Evolutionary conservation across 768 basidiomycete species (phyloP).

Genomic region (Chalciporus sphaerocephalus): DNA sequence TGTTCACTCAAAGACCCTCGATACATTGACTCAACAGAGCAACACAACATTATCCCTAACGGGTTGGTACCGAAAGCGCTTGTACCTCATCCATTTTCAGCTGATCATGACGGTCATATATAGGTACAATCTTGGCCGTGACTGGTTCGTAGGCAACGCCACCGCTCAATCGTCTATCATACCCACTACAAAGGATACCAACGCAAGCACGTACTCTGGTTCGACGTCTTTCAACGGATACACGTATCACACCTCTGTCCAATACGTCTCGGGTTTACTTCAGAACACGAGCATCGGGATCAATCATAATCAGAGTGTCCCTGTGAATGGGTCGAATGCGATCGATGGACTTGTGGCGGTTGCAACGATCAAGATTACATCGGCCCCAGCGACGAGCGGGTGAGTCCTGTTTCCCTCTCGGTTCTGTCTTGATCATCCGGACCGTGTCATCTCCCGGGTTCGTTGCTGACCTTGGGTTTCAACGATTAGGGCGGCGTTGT

Average conservation of each 20-base stretch:
- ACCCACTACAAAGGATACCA: slow-evolving; percentile 30
- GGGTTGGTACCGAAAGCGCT: slow-evolving; percentile 43
- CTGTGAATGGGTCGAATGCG: slow-evolving; percentile 48
- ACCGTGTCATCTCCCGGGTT: too few species aligned
- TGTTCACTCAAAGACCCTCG: background rate
- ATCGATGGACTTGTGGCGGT: slow-evolving; percentile 83
- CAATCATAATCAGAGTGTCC: slow-evolving; percentile 61
- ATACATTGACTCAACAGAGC: slow-evolving; percentile 29
- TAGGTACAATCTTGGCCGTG: slow-evolving; percentile 77
- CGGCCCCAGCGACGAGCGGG: slow-evolving; percentile 28
- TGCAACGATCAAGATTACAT: slow-evolving; percentile 63
- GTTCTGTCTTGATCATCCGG: background rate
- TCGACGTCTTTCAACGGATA: slow-evolving; percentile 60
- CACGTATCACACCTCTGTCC: slow-evolving; percentile 66
- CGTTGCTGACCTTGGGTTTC: background rate
- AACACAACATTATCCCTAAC: slow-evolving; percentile 69
- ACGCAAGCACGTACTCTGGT: slow-evolving; percentile 57
- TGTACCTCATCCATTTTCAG: background rate
- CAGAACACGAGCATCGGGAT: slow-evolving; percentile 63
- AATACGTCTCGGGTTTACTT: slow-evolving; percentile 69
- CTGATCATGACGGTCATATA: background rate
- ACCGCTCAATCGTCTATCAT: slow-evolving; percentile 42
- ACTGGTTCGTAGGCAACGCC: slow-evolving; percentile 82
- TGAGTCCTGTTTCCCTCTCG: slow-evolving; percentile 6
- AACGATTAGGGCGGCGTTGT: slow-evolving; percentile 14